Percentiles rank a stretch among this genome's conserved stretches.
Evolutionary conservation across 192 early-diverging fungal species (phyloP).

Genomic region (Phycomyces blakesleeanus): DNA sequence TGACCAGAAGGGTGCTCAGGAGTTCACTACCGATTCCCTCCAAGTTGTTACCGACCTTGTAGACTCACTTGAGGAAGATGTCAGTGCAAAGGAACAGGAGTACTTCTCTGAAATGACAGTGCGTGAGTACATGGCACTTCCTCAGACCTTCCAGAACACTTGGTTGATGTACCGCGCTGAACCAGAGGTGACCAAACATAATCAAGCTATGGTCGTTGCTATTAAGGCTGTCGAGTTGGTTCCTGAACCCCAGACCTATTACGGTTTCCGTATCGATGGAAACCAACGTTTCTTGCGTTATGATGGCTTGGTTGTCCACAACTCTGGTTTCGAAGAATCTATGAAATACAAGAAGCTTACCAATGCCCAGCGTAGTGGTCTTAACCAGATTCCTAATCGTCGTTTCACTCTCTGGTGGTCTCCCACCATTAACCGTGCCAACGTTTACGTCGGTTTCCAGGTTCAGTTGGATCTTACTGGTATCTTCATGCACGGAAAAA

Average conservation of each 20-base stretch:
- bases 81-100: not conserved
- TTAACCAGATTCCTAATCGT: slow-evolving; percentile 99
- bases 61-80: slow-evolving; percentile 9
- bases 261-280: slow-evolving; percentile 49
- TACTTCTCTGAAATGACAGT: slow-evolving; percentile 25
- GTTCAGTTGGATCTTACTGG: slow-evolving; percentile 99
- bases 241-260: slow-evolving; percentile 27
- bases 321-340: slow-evolving; percentile 68
- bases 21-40: slow-evolving; percentile 5
- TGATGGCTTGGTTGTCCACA: slow-evolving; percentile 20
- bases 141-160: not conserved
- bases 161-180: not conserved
- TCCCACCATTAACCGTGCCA: slow-evolving; percentile 91
- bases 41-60: not conserved
- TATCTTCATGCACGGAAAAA: slow-evolving; percentile 99
- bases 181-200: not conserved
- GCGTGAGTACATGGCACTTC: slow-evolving; percentile 5
- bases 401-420: slow-evolving; percentile 99
- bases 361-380: slow-evolving; percentile 95
- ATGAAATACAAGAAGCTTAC: slow-evolving; percentile 98
- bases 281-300: slow-evolving; percentile 52
- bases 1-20: slow-evolving; percentile 1
- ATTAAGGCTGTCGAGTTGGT: not conserved
- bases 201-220: not conserved
- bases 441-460: slow-evolving; percentile 99